Evolutionary conservation across 495 filamentous ascomycete genomes (phyloP).

Genomic region (Xylaria intraflava): DNA sequence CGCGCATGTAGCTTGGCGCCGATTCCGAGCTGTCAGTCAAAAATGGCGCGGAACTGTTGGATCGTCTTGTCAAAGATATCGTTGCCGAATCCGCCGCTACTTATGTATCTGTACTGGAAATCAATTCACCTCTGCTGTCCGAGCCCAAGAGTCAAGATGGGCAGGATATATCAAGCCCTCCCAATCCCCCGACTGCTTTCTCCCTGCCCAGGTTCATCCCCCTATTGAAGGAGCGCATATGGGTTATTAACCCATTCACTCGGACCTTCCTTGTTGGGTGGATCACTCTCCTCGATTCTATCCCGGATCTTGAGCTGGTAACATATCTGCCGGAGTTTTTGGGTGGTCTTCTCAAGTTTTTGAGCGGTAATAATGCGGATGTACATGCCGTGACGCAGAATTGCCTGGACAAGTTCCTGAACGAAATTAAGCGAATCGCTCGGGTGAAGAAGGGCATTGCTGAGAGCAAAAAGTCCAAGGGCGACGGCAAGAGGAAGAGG

Average conservation of each 20-base stretch:
- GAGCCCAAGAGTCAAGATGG: slow-evolving; percentile 32
- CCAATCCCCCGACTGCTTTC: slow-evolving; percentile 71
- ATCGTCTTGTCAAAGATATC: slow-evolving; percentile 96
- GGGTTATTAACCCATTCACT: slow-evolving; percentile 89
- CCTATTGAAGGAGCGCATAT: slow-evolving; percentile 84
- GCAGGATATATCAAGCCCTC: slow-evolving; percentile 38
- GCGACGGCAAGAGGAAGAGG: slow-evolving; percentile 58
- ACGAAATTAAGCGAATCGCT: slow-evolving; percentile 91
- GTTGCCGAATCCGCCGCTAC: slow-evolving; percentile 94
- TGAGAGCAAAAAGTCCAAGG: slow-evolving; percentile 70
- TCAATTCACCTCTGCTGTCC: slow-evolving; percentile 40
- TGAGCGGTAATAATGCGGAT: slow-evolving; percentile 85
- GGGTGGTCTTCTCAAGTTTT: slow-evolving; percentile 81
- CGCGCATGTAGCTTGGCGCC: slow-evolving; percentile 66
- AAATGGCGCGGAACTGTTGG: slow-evolving; percentile 93
- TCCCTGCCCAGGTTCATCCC: slow-evolving; percentile 89
- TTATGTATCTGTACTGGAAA: slow-evolving; percentile 83
- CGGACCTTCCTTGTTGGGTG: slow-evolving; percentile 92
- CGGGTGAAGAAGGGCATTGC: slow-evolving; percentile 86
- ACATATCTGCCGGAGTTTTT: slow-evolving; percentile 88
- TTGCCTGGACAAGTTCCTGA: slow-evolving; percentile 85
- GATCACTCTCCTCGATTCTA: slow-evolving; percentile 92
- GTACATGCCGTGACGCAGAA: slow-evolving; percentile 88
- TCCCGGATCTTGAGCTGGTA: slow-evolving; percentile 94
- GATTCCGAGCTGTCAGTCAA: slow-evolving; percentile 97